These are phyloP conservation scores for Blepharisma undulans DNA, from an alignment of 169 alveolate genomes.

Conservation along the genomic window DNA sequence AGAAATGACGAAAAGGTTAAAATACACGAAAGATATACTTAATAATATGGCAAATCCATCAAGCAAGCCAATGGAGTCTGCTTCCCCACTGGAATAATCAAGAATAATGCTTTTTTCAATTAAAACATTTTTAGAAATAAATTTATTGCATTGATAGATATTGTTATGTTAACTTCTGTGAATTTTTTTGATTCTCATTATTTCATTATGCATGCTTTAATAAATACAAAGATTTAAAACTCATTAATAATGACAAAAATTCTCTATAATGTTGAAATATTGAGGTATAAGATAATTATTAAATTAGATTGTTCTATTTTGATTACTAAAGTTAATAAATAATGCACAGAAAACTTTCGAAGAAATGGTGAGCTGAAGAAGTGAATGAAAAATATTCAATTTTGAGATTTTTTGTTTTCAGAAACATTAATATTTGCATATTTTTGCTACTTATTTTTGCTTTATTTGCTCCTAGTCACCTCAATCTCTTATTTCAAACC, in stretches of 20 bases:
- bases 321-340: background rate
- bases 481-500: background rate
- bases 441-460: background rate
- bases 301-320: background rate
- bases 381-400: background rate
- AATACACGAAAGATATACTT: conserved; percentile 78
- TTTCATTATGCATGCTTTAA: background rate
- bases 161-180: background rate
- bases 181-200: background rate
- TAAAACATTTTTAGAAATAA: background rate
- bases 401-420: background rate
- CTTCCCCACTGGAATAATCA: background rate
- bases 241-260: background rate
- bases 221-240: background rate
- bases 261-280: background rate
- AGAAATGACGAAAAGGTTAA: conserved; percentile 87
- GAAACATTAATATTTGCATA: background rate
- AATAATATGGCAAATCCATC: conserved; percentile 58
- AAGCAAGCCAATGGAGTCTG: background rate
- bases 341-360: background rate
- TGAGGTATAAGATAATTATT: background rate
- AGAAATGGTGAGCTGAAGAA: background rate
- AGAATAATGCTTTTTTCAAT: background rate
- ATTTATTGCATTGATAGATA: too few relatives aligned
- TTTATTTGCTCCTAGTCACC: background rate